These are phyloP conservation scores for Claviceps spartinae DNA, from an alignment of 2,329 filamentous ascomycete species.

Conservation along the genomic window DNA sequence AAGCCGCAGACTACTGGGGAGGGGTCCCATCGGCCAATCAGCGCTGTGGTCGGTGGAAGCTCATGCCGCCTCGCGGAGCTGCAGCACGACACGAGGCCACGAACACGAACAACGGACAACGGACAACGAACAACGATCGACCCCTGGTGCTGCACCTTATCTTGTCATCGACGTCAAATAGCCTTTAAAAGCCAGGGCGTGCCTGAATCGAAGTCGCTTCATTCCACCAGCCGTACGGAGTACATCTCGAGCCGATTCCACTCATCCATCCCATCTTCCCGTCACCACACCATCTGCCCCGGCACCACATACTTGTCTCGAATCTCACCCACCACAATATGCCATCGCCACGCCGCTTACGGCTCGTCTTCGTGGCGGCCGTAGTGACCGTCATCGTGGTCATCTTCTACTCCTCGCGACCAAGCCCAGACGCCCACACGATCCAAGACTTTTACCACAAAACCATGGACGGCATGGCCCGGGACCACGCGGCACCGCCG, in stretches of 20 bases:
- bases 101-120: too few species aligned
- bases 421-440: constrained; percentile 28
- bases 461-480: constrained; percentile 42
- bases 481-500: constrained; percentile 9
- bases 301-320: not conserved
- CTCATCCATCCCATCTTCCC: not conserved
- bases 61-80: too few species aligned
- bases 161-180: too few species aligned
- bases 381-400: constrained; percentile 51
- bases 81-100: too few species aligned
- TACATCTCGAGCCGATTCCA: not conserved
- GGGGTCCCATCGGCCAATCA: too few species aligned
- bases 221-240: too few species aligned
- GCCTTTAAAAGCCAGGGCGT: too few species aligned
- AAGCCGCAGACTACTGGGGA: too few species aligned
- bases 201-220: too few species aligned
- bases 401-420: constrained; percentile 58
- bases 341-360: constrained; percentile 58
- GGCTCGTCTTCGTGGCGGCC: constrained; percentile 50
- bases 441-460: constrained; percentile 46
- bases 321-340: constrained; percentile 27
- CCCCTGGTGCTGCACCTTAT: too few species aligned
- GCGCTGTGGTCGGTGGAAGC: too few species aligned
- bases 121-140: too few species aligned
- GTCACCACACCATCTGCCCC: not conserved